Conservation (phyloP, 2,329 filamentous ascomycete species). For the Exophiala alcalophila region DNA sequence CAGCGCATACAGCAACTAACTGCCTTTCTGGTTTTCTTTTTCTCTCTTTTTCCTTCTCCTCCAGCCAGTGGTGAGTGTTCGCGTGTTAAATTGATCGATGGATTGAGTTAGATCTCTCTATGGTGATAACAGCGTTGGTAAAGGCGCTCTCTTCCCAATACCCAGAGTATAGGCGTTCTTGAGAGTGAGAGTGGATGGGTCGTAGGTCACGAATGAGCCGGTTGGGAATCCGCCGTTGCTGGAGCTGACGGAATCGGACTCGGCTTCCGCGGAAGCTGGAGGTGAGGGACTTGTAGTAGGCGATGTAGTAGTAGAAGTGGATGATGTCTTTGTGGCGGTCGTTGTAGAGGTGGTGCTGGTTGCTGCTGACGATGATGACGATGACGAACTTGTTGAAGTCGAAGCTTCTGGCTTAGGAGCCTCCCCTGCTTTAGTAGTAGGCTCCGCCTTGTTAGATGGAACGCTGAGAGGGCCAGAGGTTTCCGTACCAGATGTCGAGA, state of each 20-base stretch:
- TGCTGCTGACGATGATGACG: conserved; percentile 9
- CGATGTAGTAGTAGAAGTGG: conserved; percentile 9
- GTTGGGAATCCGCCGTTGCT: conserved; percentile 6
- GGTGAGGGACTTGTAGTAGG: neutral
- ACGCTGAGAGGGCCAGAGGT: conserved; percentile 20
- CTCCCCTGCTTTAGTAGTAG: conserved; percentile 21
- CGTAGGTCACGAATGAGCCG: conserved; percentile 23
- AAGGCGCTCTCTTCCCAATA: conserved; percentile 22
- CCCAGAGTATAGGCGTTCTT: conserved; percentile 25
- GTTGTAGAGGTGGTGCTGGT: conserved; percentile 8
- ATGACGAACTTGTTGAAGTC: conserved; percentile 4
- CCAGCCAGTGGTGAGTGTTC: no score
- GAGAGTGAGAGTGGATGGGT: conserved; percentile 29
- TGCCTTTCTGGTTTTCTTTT: no score
- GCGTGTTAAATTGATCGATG: no score
- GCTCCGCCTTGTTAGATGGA: conserved; percentile 22
- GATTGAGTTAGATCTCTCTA: no score
- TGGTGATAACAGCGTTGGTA: conserved; percentile 19
- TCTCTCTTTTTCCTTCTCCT: no score
- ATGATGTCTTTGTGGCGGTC: conserved; percentile 1
- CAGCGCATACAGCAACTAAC: no score
- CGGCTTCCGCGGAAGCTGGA: conserved; percentile 5
- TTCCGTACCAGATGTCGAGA: conserved; percentile 21
- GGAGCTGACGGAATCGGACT: conserved; percentile 4
- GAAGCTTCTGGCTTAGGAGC: conserved; percentile 13